Percentiles rank a stretch among this genome's conserved stretches.
Conservation (phyloP, 2,329 filamentous ascomycete genomes). For the Ophiocordyceps australis region DNA sequence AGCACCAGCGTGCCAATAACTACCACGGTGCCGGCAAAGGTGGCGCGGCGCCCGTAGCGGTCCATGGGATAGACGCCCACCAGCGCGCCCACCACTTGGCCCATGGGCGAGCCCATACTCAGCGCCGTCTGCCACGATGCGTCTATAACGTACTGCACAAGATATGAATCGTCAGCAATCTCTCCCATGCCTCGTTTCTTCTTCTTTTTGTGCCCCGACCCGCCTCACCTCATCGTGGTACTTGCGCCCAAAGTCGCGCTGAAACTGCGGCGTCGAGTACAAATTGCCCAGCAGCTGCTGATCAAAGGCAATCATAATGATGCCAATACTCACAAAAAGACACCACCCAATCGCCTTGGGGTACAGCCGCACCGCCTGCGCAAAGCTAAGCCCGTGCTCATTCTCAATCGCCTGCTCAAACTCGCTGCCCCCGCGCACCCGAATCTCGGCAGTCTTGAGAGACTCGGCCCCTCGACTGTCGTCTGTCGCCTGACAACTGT, state of each 20-base stretch:
- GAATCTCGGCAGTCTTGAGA: no score
- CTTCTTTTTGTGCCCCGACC: no score
- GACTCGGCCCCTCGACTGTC: no score
- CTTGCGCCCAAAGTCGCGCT: conserved; percentile 33
- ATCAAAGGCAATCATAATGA: conserved; percentile 46
- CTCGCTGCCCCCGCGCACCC: no score
- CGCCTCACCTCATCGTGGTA: conserved; percentile 15
- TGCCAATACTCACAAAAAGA: conserved; percentile 37
- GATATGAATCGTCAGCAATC: conserved; percentile 1
- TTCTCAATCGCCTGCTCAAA: no score
- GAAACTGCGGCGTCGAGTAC: conserved; percentile 40
- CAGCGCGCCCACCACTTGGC: conserved; percentile 36
- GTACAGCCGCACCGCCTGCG: conserved; percentile 21
- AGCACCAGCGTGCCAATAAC: conserved; percentile 12
- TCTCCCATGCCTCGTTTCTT: no score
- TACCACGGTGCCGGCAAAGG: conserved; percentile 28
- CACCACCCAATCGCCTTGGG: conserved; percentile 33
- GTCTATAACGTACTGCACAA: conserved; percentile 14
- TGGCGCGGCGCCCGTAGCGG: conserved; percentile 19
- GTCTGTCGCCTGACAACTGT: no score
- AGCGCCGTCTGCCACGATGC: conserved; percentile 28
- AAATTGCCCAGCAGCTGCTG: conserved; percentile 45
- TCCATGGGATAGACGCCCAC: conserved; percentile 25
- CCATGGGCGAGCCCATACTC: conserved; percentile 34
- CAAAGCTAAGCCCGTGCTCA: conserved; percentile 21